Evolutionary conservation across 164 flowering plant species (phyloP).

Genomic region (Umbilicus rupestris): DNA sequence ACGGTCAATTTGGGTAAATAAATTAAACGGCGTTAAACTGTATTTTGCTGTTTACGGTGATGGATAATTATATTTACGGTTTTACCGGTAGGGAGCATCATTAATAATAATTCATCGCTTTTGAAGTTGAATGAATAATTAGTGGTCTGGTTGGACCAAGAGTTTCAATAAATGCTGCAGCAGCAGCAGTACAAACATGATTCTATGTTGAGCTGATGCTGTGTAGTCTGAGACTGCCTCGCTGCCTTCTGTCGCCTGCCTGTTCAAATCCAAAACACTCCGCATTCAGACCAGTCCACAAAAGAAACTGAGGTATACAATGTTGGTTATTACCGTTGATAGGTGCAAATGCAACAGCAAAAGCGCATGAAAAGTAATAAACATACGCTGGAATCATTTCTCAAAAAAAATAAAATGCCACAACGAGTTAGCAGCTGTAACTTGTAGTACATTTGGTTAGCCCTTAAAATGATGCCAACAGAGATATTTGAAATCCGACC

Average conservation of each 20-base stretch:
- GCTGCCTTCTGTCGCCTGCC: not conserved
- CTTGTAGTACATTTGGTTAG: no score
- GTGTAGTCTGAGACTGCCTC: not conserved
- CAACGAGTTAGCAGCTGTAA: no score
- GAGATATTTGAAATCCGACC: no score
- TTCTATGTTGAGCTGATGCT: no score
- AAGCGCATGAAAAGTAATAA: no score
- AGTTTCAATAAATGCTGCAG: not conserved
- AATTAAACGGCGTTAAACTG: not conserved
- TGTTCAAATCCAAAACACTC: not conserved
- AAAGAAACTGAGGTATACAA: not conserved
- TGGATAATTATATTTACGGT: not conserved
- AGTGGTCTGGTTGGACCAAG: not conserved
- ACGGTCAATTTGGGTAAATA: not conserved
- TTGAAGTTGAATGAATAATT: not conserved
- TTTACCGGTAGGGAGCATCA: not conserved
- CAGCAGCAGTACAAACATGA: no score
- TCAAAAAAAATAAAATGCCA: no score
- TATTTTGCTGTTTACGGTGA: not conserved
- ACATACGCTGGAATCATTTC: no score
- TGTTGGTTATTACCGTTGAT: not conserved
- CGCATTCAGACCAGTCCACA: not conserved
- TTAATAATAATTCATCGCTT: no score
- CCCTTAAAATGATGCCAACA: no score
- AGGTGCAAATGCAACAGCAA: no score